Conservation (phyloP, 805 yeast genomes). For the Candida sonorensis region DNA sequence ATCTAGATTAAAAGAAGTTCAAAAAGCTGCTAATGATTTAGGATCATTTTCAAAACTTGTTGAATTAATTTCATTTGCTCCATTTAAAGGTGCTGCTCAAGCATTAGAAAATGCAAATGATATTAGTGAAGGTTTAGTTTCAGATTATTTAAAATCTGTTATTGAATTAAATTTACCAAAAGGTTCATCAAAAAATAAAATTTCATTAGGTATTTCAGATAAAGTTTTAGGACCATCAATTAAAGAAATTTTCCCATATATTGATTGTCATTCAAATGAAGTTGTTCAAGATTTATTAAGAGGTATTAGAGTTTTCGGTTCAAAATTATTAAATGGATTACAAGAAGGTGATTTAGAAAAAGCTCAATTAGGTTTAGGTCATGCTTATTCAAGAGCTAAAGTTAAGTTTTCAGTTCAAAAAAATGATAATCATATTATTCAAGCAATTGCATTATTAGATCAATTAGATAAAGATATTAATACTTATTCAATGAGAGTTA, state of each 20-base stretch:
- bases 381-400: conserved; percentile 97
- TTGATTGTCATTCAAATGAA: conserved; percentile 88
- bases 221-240: conserved; percentile 94
- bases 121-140: conserved; percentile 92
- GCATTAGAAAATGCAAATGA: conserved; percentile 98
- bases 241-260: conserved; percentile 81
- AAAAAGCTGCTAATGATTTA: conserved; percentile 80
- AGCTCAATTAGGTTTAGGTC: conserved; percentile 98
- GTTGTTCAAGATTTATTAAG: conserved; percentile 91
- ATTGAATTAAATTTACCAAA: conserved; percentile 89
- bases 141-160: conserved; percentile 84
- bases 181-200: conserved; percentile 57
- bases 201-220: conserved; percentile 84
- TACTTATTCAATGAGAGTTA: conserved; percentile 94
- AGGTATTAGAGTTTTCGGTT: conserved; percentile 89
- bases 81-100: conserved; percentile 99
- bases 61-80: conserved; percentile 92
- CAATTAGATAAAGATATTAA: conserved; percentile 97
- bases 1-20: conserved; percentile 87
- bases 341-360: conserved; percentile 94
- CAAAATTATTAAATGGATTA: conserved; percentile 81
- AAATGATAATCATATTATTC: conserved; percentile 98
- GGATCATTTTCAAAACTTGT: conserved; percentile 85
- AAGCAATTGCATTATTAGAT: conserved; percentile 95
- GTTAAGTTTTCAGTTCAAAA: conserved; percentile 98